Evolutionary conservation across 2,329 filamentous ascomycete species (phyloP), one percentile per base, ranked within the genome.

Genomic region (Diaporthe sp.): DNA sequence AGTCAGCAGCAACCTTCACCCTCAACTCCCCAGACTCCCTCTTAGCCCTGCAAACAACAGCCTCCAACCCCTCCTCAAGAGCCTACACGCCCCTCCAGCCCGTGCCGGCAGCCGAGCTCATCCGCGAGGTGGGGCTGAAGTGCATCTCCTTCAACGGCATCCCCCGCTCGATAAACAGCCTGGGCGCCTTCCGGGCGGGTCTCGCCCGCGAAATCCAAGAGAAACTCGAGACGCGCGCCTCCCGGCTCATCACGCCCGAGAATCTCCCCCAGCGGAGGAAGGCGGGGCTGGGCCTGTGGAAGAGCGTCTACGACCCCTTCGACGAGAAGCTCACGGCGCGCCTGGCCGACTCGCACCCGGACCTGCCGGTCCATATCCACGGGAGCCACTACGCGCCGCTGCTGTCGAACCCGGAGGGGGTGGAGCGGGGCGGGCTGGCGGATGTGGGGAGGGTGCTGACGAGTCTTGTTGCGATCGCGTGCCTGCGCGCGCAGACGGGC

Each of bases 11-110:
- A 25, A 95, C 94, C 2, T 94, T 96, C 85, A 97, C 95, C 1
- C 91, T 97, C 86, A 97, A 97, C 86, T 95, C 94, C 2, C 94
- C 94, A 33, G 92, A 94, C 74, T 93, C 94, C 4, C 89, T 96
- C 77, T 84, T 90, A 5, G 84, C 89, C 30, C 88, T 96, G 17
- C 92, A 91, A 83, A 80, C 87, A 72, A 83, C 89, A 42, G 88
- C 89, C 15, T 83, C 85, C 77, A 47, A 77, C 33, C 33, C 76
- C 45, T 57, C 73, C 64, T 42, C 74, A 74, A 76, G 73, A 70
- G 74, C 75, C 76, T 74, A 75, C 66, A 45, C 12, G 5, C 70
- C 19, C 72, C 76, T 79, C 70, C 78, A 78, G 45, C 81, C 84
- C 19, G 84, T 89, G 3, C 84, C 87, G 35, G 86, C 89, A 45